phyloP scores from a whole-genome alignment of 768 basidiomycete genomes.

The Sporobolomyces phaffii region DNA sequence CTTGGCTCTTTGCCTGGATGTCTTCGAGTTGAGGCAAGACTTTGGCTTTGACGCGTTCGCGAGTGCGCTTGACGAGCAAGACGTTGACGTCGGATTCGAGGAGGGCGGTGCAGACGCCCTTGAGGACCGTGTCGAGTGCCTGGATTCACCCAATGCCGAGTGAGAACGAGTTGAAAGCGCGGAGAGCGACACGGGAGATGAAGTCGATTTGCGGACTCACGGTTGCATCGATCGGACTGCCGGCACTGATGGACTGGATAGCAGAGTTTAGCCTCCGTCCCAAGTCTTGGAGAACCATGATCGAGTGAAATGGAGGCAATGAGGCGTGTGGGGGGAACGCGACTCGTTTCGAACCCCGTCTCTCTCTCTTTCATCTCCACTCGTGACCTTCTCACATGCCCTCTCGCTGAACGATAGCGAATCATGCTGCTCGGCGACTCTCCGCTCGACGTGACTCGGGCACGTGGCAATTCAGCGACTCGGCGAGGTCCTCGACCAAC shows the following conservation, averaged over 20 bases:
- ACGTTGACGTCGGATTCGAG: constrained; percentile 98
- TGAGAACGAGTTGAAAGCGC: neutral
- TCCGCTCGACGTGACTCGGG: too few relatives aligned
- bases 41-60: constrained; percentile 83
- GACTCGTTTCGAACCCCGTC: neutral
- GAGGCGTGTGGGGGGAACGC: neutral
- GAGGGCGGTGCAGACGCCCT: constrained; percentile 88
- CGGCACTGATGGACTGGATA: constrained; percentile 77
- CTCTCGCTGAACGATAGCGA: too few relatives aligned
- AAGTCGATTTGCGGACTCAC: constrained; percentile 48
- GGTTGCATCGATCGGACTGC: constrained; percentile 85
- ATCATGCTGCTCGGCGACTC: too few relatives aligned
- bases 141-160: constrained; percentile 45
- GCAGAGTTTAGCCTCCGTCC: constrained; percentile 91
- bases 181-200: neutral
- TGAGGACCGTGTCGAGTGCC: constrained; percentile 89
- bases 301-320: neutral
- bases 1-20: constrained; percentile 44
- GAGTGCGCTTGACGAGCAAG: constrained; percentile 78
- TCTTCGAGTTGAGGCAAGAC: constrained; percentile 74
- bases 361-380: too few relatives aligned
- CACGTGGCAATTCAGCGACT: too few relatives aligned
- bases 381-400: too few relatives aligned
- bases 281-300: constrained; percentile 92
- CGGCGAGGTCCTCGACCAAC: too few relatives aligned